Evolutionary conservation across 2,329 filamentous ascomycete genomes (phyloP), one percentile per base, ranked within the genome.

Genomic region (Chaetomium sp.): DNA sequence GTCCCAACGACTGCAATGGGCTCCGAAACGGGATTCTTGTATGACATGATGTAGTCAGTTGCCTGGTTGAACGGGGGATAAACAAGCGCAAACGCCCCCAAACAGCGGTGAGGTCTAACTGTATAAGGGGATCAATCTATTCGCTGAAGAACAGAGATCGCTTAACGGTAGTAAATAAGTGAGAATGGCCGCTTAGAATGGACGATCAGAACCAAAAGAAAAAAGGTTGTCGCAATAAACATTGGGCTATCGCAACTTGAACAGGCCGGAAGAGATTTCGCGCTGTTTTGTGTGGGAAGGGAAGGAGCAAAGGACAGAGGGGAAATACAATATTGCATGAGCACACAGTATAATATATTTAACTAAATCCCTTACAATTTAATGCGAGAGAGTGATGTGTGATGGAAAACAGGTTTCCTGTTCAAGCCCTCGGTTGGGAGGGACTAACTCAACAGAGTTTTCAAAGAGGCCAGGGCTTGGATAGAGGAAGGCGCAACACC

Each of bases 1-100:
- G 63, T 63, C 23, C 71, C 70, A 8, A 72, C 62, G 4, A 72
- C 67, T 50, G 68, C 71, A 21, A 72, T 69, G 12, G 71, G 70
- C 56, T 72, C 71, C 2, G 64, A 51, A 9, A 54, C 31, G 8
- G 67, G 66, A 4, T 12, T 53, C 10, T 70, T 70, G 68, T 72
- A 71, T 23, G 69, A 21, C 70, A 71, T 71, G 54, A n/a, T 63
- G 62, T 4, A 13, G 33, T 57, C 29, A 2, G 60, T 10, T 25
- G 25, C n/a, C n/a, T 1, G 16, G 10, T 47, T 57, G 13, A n/a
- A 9, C n/a, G 21, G 51, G 25, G 33, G 16, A 27, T 57, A 61
- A 64, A 64, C 35, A 53, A 16, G 33, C 27, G 45, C 59, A 64
- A 64, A 64, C 63, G 31, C 29, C 33, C 16, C 50, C 12, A 38